Conservation (phyloP, 257 asterid genomes). For the Solanum pinnatisectum region DNA sequence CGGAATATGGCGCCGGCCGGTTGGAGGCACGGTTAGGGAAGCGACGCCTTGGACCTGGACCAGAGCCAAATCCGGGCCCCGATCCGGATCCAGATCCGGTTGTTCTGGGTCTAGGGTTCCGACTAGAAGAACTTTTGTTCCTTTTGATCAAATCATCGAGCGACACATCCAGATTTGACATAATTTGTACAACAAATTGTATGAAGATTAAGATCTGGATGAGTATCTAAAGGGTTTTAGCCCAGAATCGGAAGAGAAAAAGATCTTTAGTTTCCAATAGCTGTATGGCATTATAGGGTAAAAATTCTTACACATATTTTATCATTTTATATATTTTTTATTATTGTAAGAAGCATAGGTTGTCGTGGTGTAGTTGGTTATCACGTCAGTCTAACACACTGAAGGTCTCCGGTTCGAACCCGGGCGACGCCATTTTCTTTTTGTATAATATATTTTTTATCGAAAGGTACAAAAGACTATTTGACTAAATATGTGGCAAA, state of each 20-base stretch:
- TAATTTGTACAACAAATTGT: background rate
- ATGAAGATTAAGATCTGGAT: background rate
- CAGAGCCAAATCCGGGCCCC: constrained; percentile 47
- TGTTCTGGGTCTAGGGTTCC: constrained; percentile 12
- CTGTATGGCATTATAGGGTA: background rate
- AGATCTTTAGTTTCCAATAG: background rate
- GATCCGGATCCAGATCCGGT: constrained; percentile 38
- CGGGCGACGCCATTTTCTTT: constrained; percentile 46
- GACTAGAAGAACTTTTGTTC: constrained; percentile 55
- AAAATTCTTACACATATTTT: background rate
- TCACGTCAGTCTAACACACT: constrained; percentile 89
- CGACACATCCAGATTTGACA: constrained; percentile 78
- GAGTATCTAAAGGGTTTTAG: background rate
- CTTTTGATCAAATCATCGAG: constrained; percentile 92
- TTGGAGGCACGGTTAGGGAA: constrained; percentile 50
- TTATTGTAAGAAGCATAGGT: background rate
- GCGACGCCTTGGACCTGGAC: constrained; percentile 82
- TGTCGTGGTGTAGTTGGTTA: constrained; percentile 79
- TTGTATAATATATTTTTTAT: too few species aligned
- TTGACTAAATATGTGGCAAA: too few species aligned
- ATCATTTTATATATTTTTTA: background rate
- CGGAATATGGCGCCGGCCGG: constrained; percentile 64
- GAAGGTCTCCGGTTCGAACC: constrained; percentile 85
- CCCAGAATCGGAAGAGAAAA: background rate
- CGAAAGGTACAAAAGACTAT: too few species aligned